These are phyloP conservation scores for Myriosclerotinia curreyana DNA, from an alignment of 2,329 filamentous ascomycete genomes.

Conservation along the genomic window DNA sequence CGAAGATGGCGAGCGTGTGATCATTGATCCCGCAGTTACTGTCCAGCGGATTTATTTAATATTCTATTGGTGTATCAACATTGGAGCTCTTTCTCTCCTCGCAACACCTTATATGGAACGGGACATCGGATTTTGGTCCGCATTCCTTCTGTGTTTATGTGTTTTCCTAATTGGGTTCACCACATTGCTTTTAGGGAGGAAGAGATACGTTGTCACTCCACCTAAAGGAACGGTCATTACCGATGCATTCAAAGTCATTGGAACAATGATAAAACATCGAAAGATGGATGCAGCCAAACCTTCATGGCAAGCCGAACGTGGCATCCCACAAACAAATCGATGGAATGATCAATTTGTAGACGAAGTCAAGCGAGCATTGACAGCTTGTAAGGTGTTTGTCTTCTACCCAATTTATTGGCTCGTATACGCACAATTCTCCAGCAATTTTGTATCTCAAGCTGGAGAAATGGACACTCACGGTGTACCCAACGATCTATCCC, in stretches of 20 bases:
- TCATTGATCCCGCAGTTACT: constrained; percentile 58
- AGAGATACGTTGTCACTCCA: constrained; percentile 53
- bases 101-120: constrained; percentile 44
- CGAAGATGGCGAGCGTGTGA: constrained; percentile 56
- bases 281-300: constrained; percentile 59
- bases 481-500: constrained; percentile 59
- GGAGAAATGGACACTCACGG: constrained; percentile 51
- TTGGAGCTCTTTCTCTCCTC: constrained; percentile 53
- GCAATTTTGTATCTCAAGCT: constrained; percentile 59
- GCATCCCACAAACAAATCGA: constrained; percentile 4
- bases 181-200: constrained; percentile 49
- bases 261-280: constrained; percentile 51
- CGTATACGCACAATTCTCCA: constrained; percentile 45
- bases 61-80: constrained; percentile 69
- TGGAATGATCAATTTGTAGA: constrained; percentile 46
- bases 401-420: constrained; percentile 62
- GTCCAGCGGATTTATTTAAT: constrained; percentile 44
- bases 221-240: constrained; percentile 62
- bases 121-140: constrained; percentile 50
- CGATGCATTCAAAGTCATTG: constrained; percentile 60
- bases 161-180: constrained; percentile 51
- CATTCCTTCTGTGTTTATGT: constrained; percentile 51
- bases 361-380: constrained; percentile 51
- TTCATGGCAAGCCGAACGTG: constrained; percentile 51
- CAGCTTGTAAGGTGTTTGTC: constrained; percentile 54